Base-by-base conservation (phyloP, 495 filamentous ascomycete species). In the Cercophora sp. region DNA sequence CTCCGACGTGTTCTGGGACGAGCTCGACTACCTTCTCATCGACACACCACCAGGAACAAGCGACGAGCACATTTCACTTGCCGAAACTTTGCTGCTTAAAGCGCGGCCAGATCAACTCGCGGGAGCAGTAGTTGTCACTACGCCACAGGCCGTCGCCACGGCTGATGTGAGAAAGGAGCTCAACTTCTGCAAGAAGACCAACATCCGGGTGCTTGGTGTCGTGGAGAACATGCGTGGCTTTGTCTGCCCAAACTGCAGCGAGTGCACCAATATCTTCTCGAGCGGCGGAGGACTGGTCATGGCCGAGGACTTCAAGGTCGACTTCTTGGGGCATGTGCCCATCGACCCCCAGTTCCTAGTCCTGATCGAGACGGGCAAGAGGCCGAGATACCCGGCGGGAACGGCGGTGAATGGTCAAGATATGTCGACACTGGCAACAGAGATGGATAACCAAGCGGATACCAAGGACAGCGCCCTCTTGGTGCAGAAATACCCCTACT, bases 141-240 rank as follows among this genome's bases (percentile, higher is more conserved):
- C 94, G 0, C 93, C 93, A 0, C 93, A 98, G 69, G 94, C 92
- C 1, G 85, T 98, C 25, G 85, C 89, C 22, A 95, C 90, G 8
- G 86, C 87, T 3, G 93, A 98, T 67, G 93, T 98, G 34, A 82
- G 86, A 62, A 98, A 97, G 69, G 94, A 97, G 65, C 79, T 97
- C 37, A 96, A 96, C 63, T 97, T 98, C 62, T 98, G 93, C 67
- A 74, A 72, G 20, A 96, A 96, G 74, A 91, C 87, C 5, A 82
- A 83, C 16, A 83, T 98, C 34, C 72, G 80, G 10, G 82, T 95
- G 16, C 74, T 96, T 26, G 93, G 93, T 0, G 91, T 98, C 2
- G 77, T 98, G 31, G 93, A 98, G 74, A 98, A 98, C 69, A 97
- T 98, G 94, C 85, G 86, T 22, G 93, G 93, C 1, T 98, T 91